These are phyloP conservation scores for Sporothrix pallida DNA, from an alignment of 2,329 filamentous ascomycete genomes.

Conservation along the genomic window DNA sequence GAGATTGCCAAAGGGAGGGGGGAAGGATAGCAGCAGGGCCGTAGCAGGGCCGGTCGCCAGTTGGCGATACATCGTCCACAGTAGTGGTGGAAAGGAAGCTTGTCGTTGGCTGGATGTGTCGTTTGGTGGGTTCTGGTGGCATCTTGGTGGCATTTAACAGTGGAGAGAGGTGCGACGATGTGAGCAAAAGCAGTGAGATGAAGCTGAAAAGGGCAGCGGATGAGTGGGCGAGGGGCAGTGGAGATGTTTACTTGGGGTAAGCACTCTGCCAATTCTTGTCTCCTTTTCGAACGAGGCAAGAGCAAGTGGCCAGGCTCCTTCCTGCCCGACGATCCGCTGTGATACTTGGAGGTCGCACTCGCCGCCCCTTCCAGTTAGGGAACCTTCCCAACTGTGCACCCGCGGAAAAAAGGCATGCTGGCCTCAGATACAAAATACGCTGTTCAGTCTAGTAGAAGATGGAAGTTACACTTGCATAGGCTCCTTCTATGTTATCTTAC, in stretches of 20 bases:
- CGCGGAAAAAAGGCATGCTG: slow-evolving; percentile 24
- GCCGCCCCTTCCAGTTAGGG: slow-evolving; percentile 20
- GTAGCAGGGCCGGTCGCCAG: not conserved
- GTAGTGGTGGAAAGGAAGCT: not conserved
- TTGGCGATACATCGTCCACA: not conserved
- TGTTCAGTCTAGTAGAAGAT: slow-evolving; percentile 27
- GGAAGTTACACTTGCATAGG: slow-evolving; percentile 28
- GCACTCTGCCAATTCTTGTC: not conserved
- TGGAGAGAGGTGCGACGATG: not conserved
- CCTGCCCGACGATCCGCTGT: slow-evolving; percentile 25
- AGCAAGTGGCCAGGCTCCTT: slow-evolving; percentile 10
- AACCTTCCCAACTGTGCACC: slow-evolving; percentile 14
- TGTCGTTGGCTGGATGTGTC: not conserved
- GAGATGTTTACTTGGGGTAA: not conserved
- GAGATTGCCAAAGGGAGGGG: slow-evolving; percentile 26
- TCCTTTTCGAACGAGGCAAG: not conserved
- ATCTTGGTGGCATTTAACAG: not conserved
- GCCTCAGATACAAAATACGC: not conserved
- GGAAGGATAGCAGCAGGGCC: slow-evolving; percentile 8
- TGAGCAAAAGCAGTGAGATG: slow-evolving; percentile 13
- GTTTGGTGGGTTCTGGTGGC: not conserved
- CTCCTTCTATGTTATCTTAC: slow-evolving; percentile 30
- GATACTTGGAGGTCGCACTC: slow-evolving; percentile 10
- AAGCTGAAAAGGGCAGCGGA: not conserved
- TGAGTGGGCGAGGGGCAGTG: not conserved